Evolutionary conservation across 1,284 basidiomycete genomes (phyloP).

Genomic region (Ceratorhiza oryzae-sativae): DNA sequence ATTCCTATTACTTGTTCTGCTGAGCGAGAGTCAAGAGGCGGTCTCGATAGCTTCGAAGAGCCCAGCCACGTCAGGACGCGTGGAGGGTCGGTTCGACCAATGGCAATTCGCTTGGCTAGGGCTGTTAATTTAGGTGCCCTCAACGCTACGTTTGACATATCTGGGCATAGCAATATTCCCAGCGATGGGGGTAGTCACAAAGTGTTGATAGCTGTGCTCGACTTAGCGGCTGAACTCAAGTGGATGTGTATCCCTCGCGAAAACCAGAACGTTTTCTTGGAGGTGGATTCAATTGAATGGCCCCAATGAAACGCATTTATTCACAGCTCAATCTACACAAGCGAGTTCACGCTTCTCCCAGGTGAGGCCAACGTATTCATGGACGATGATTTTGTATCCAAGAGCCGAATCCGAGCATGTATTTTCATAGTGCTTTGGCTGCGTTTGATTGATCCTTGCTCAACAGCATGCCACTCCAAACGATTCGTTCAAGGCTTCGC

Average conservation of each 20-base stretch:
- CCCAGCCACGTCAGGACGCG: neutral
- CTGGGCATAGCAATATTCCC: constrained; percentile 42
- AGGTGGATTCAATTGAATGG: too few species aligned
- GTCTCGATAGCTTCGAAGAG: too few species aligned
- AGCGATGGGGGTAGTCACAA: constrained; percentile 44
- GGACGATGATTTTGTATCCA: constrained; percentile 45
- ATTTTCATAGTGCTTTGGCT: neutral
- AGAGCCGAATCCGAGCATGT: constrained; percentile 29
- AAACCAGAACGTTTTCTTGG: constrained; percentile 21
- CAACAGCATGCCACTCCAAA: constrained; percentile 38
- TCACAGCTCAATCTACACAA: too few species aligned
- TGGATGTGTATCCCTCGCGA: constrained; percentile 44
- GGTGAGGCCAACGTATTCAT: constrained; percentile 44
- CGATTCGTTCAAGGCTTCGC: constrained; percentile 42
- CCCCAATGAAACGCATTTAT: too few species aligned
- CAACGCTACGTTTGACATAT: constrained; percentile 43
- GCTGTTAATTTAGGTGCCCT: constrained; percentile 38
- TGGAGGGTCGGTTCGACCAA: neutral
- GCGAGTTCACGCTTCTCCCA: constrained; percentile 40
- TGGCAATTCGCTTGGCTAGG: constrained; percentile 1
- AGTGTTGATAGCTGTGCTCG: constrained; percentile 43
- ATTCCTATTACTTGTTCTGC: neutral
- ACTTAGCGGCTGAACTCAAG: constrained; percentile 43
- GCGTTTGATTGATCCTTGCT: neutral
- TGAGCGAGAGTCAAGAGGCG: too few species aligned